Evolutionary conservation across 202 grass and related monocot species (phyloP), one percentile per base, ranked within the genome.

Genomic region (Eragrostis tef): DNA sequence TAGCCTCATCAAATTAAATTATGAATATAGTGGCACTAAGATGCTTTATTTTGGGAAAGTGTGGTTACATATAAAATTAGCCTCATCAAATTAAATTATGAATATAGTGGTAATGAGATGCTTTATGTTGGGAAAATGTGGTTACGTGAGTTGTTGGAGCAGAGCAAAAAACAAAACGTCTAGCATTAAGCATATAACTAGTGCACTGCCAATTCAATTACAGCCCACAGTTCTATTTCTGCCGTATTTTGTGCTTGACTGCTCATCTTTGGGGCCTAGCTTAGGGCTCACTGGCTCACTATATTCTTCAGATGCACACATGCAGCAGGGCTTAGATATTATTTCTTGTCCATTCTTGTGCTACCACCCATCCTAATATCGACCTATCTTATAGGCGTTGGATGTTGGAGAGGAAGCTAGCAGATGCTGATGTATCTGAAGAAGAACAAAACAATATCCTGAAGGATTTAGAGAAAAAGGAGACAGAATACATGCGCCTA

Each of bases 381-480:
- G 25, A 46, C 19, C 58, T 67, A 69, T 79, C 50, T 80, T 87
- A 9, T 73, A 94, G 92, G 83, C 89, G 86, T 47, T 87, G 65
- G 81, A 89, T 87, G 75, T 61, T 94, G 78, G 87, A 94, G 84
- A 91, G 57, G 73, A 91, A 94, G 36, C 89, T 94, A 77, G 89
- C 89, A 80, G 92, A 91, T 89, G 87, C 92, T 59, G 84, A 91
- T 66, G 87, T 94, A 77, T 91, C 92, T 54, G 81, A 89, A 81
- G 92, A 94, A 70, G 89, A 94, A 82, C 92, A 91, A 52, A 82
- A 83, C 70, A 85, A 78, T 72, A 85, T 94, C 43, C 46, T 94
- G 31, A 91, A 94, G 87, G 79, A 89, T 80, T 89, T 91, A 19
- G 92, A 94, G 36, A 91, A 94, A 69, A 91, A 89, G 45, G 92